These are phyloP conservation scores for Dactylellina haptotyla DNA, from an alignment of 2,329 filamentous ascomycete genomes.

Conservation along the genomic window DNA sequence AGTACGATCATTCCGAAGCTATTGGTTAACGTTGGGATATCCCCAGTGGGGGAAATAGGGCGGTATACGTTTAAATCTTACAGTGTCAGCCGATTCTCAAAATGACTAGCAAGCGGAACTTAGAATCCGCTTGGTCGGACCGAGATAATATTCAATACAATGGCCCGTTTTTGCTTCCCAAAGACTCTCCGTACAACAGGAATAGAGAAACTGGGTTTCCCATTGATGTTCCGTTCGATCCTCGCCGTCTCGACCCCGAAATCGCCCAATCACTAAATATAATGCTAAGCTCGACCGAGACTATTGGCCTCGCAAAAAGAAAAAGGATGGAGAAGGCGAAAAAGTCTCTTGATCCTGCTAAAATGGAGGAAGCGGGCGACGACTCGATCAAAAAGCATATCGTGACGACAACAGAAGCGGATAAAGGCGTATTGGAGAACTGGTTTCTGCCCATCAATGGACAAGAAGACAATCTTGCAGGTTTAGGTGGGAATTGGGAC, in stretches of 20 bases:
- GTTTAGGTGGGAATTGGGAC: conserved; percentile 39
- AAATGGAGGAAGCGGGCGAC: background rate
- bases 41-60: no score
- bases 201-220: conserved; percentile 7
- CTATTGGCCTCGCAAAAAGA: background rate
- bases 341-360: background rate
- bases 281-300: conserved; percentile 12
- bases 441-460: conserved; percentile 39
- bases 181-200: conserved; percentile 11
- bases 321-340: background rate
- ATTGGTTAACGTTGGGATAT: no score
- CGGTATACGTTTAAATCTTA: no score
- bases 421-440: background rate
- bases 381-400: no score
- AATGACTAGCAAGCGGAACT: conserved; percentile 1
- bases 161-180: conserved; percentile 16
- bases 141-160: conserved; percentile 25
- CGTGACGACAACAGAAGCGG: background rate
- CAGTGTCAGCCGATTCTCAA: background rate
- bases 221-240: conserved; percentile 32
- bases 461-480: conserved; percentile 45
- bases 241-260: conserved; percentile 2
- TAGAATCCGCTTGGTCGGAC: conserved; percentile 7
- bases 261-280: conserved; percentile 12
- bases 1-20: no score